These are phyloP conservation scores for Penicillium angulare DNA, from an alignment of 495 filamentous ascomycete genomes.

Conservation along the genomic window DNA sequence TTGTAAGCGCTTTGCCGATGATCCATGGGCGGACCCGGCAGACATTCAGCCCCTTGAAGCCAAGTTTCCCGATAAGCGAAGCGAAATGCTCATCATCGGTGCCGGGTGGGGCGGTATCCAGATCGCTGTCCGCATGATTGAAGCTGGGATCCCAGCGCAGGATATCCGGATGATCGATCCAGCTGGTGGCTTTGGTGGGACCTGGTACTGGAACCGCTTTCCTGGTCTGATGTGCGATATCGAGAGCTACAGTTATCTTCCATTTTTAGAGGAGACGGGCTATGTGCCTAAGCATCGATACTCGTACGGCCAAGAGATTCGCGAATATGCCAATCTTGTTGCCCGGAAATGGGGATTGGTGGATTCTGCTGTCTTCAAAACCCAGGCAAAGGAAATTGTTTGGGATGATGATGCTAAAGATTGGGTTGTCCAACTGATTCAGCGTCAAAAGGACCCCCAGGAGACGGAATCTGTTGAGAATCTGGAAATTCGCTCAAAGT, in stretches of 20 bases:
- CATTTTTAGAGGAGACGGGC: slow-evolving; percentile 58
- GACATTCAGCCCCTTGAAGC: slow-evolving; percentile 18
- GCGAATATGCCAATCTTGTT: slow-evolving; percentile 21
- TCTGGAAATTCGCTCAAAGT: slow-evolving; percentile 5
- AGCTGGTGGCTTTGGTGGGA: slow-evolving; percentile 44
- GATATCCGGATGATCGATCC: slow-evolving; percentile 51
- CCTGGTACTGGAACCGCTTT: slow-evolving; percentile 49
- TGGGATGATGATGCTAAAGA: slow-evolving; percentile 7
- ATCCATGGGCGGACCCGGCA: slow-evolving; percentile 46
- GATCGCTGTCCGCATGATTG: slow-evolving; percentile 47
- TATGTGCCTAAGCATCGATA: slow-evolving; percentile 50
- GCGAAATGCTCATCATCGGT: slow-evolving; percentile 40
- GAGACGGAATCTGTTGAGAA: background rate
- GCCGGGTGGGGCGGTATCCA: slow-evolving; percentile 53
- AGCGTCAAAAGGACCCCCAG: background rate
- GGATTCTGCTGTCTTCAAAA: slow-evolving; percentile 45
- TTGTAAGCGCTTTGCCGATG: slow-evolving; percentile 31
- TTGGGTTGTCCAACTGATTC: background rate
- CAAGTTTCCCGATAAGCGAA: slow-evolving; percentile 29
- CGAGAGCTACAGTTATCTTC: slow-evolving; percentile 42
- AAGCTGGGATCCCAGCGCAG: slow-evolving; percentile 39
- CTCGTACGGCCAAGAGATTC: slow-evolving; percentile 19
- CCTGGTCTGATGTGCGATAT: slow-evolving; percentile 36
- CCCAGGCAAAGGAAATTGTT: background rate
- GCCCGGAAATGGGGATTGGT: slow-evolving; percentile 40